Conservation (phyloP, 2,329 filamentous ascomycete genomes). For the Colletotrichum lindemuthianum region DNA sequence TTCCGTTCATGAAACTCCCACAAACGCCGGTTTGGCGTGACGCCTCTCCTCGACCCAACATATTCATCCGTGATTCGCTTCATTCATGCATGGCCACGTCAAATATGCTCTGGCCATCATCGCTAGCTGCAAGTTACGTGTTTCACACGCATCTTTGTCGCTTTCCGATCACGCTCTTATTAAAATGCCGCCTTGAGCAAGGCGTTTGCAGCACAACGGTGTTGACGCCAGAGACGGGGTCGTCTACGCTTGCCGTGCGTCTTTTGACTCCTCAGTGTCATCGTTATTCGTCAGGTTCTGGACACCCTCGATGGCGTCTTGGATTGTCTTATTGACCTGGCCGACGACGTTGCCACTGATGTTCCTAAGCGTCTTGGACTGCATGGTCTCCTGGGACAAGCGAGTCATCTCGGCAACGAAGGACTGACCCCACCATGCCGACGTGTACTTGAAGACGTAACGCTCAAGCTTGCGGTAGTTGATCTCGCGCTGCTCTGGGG, state of each 20-base stretch:
- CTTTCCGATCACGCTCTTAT: slow-evolving; percentile 34
- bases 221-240: too few species aligned
- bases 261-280: background rate
- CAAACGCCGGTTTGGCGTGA: slow-evolving; percentile 19
- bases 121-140: background rate
- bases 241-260: too few species aligned
- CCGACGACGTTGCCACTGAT: slow-evolving; percentile 51
- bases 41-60: slow-evolving; percentile 7
- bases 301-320: slow-evolving; percentile 20
- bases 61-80: slow-evolving; percentile 1
- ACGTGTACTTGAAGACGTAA: slow-evolving; percentile 98
- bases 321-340: slow-evolving; percentile 30
- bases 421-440: slow-evolving; percentile 94
- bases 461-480: slow-evolving; percentile 94
- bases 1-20: background rate
- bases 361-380: slow-evolving; percentile 53
- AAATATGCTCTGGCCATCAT: background rate
- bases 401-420: slow-evolving; percentile 87
- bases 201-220: background rate
- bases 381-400: slow-evolving; percentile 52
- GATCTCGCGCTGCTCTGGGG: slow-evolving; percentile 82
- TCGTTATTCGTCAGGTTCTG: slow-evolving; percentile 17
- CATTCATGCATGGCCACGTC: slow-evolving; percentile 2
- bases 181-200: slow-evolving; percentile 6
- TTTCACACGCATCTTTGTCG: slow-evolving; percentile 11